These are phyloP conservation scores for Ascosphaera apis DNA, from an alignment of 2,329 filamentous ascomycete species.

Conservation along the genomic window DNA sequence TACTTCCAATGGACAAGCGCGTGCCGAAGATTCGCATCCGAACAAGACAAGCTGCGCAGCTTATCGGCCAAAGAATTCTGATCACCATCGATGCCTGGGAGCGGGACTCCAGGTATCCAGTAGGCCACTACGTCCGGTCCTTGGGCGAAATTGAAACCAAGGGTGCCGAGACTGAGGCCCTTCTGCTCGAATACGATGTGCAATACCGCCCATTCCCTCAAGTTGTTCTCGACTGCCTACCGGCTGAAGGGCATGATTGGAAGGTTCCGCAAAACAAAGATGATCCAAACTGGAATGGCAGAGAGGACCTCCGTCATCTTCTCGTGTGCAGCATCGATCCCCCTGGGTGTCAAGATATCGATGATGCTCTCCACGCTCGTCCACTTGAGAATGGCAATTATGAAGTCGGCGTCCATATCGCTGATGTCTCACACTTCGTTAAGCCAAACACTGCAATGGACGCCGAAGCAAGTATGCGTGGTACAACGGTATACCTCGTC, in stretches of 20 bases:
- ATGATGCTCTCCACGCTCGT: constrained; percentile 81
- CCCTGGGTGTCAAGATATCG: constrained; percentile 88
- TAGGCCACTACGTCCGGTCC: constrained; percentile 82
- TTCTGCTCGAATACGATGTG: constrained; percentile 87
- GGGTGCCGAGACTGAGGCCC: constrained; percentile 86
- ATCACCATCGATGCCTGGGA: constrained; percentile 95
- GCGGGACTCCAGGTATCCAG: constrained; percentile 71
- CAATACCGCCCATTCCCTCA: constrained; percentile 96
- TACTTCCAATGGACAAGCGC: constrained; percentile 94
- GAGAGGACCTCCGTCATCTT: constrained; percentile 62
- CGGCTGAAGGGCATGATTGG: constrained; percentile 81
- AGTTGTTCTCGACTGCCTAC: constrained; percentile 80
- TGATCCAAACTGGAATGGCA: constrained; percentile 67
- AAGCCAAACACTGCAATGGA: constrained; percentile 97
- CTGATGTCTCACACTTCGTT: constrained; percentile 97
- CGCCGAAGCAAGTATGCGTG: constrained; percentile 73
- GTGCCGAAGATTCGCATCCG: constrained; percentile 89
- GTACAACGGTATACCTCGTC: constrained; percentile 90
- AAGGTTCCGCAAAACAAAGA: constrained; percentile 58
- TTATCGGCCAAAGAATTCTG: constrained; percentile 74
- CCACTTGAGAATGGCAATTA: constrained; percentile 76
- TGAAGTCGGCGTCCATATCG: constrained; percentile 94
- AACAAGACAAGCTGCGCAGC: constrained; percentile 69
- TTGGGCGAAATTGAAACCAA: constrained; percentile 89
- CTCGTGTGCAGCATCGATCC: constrained; percentile 96